These are phyloP conservation scores for Platanus orientalis DNA, from an alignment of 164 flowering plant genomes.

Conservation along the genomic window DNA sequence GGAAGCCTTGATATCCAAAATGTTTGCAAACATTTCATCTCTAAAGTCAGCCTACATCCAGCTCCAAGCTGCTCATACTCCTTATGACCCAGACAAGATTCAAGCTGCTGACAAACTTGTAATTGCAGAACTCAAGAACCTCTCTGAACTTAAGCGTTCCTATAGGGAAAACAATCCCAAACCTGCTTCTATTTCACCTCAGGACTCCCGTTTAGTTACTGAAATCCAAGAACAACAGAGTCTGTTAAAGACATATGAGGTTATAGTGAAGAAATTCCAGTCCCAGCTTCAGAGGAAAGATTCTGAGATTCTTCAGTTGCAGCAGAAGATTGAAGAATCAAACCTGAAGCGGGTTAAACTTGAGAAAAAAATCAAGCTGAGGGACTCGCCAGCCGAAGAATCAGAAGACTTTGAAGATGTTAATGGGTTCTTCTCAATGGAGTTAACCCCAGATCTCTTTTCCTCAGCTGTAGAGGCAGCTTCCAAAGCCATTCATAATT, in stretches of 20 bases:
- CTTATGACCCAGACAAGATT: constrained; percentile 92
- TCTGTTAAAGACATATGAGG: constrained; percentile 85
- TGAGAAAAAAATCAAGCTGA: constrained; percentile 82
- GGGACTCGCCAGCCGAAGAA: constrained; percentile 71
- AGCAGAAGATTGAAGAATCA: constrained; percentile 77
- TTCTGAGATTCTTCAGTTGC: constrained; percentile 72
- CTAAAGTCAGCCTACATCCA: constrained; percentile 86
- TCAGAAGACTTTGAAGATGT: constrained; percentile 49
- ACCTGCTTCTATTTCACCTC: constrained; percentile 65
- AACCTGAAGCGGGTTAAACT: constrained; percentile 57
- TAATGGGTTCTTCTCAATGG: constrained; percentile 51
- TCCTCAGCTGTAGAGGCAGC: constrained; percentile 67
- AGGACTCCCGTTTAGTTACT: constrained; percentile 84
- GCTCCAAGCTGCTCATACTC: constrained; percentile 94
- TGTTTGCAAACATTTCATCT: constrained; percentile 78
- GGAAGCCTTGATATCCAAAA: constrained; percentile 64
- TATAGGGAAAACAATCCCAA: constrained; percentile 84
- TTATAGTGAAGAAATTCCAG: constrained; percentile 97
- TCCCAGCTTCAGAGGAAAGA: constrained; percentile 91
- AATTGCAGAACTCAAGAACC: constrained; percentile 73
- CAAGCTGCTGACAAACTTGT: constrained; percentile 90
- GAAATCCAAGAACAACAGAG: constrained; percentile 93
- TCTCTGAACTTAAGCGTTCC: constrained; percentile 85
- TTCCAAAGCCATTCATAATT: constrained; percentile 78
- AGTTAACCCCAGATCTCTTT: constrained; percentile 69